phyloP scores from a whole-genome alignment of 2,329 filamentous ascomycete species.

The Pleomassaria siparia region DNA sequence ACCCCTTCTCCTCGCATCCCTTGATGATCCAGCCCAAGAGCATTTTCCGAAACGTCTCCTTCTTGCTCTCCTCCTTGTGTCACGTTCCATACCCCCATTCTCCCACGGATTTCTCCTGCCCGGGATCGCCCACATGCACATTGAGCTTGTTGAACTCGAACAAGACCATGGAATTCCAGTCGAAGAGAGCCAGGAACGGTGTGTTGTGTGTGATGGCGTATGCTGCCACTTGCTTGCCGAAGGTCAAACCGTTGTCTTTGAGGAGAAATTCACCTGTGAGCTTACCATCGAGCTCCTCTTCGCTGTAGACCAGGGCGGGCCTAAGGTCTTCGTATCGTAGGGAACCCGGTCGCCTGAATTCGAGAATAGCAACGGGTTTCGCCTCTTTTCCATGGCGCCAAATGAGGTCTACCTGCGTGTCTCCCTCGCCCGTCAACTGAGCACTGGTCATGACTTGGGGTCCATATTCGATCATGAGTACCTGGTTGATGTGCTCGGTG shows the following conservation, averaged over 20 bases:
- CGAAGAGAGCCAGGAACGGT: neutral
- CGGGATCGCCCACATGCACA: too few species aligned
- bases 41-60: neutral
- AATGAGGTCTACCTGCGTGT: neutral
- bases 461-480: neutral
- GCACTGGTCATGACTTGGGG: neutral
- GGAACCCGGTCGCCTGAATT: neutral
- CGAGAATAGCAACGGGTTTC: neutral
- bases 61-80: neutral
- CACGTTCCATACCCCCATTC: neutral
- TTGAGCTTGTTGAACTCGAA: neutral
- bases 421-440: neutral
- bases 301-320: neutral
- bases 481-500: neutral
- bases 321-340: neutral
- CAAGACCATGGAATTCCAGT: neutral
- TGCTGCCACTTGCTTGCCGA: neutral
- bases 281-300: neutral
- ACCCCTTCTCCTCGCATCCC: neutral
- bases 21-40: neutral
- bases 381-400: neutral
- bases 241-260: neutral
- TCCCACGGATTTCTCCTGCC: neutral
- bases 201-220: neutral
- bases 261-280: neutral